These are phyloP conservation scores for Alternaria conjuncta DNA, from an alignment of 2,329 filamentous ascomycete species.

Conservation along the genomic window DNA sequence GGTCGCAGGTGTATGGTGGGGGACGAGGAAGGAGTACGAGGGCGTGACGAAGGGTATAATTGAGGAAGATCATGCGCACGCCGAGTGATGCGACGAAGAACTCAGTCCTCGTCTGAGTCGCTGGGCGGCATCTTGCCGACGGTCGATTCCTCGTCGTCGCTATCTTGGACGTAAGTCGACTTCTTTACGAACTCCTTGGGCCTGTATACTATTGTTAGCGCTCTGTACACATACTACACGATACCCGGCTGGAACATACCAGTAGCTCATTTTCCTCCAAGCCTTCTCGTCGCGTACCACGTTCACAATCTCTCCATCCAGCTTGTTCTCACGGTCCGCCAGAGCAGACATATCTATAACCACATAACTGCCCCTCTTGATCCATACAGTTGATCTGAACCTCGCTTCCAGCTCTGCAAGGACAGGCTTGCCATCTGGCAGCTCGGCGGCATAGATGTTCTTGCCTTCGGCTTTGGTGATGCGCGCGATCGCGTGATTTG, in stretches of 20 bases:
- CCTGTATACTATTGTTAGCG: conserved; percentile 59
- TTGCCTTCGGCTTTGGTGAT: conserved; percentile 86
- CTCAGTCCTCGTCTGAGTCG: conserved; percentile 71
- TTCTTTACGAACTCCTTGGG: conserved; percentile 78
- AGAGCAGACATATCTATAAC: conserved; percentile 74
- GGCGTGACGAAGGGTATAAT: conserved; percentile 40
- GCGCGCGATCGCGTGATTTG: conserved; percentile 71
- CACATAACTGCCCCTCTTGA: conserved; percentile 87
- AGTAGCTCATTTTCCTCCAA: conserved; percentile 90
- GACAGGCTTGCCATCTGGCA: conserved; percentile 68
- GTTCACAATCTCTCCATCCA: conserved; percentile 89
- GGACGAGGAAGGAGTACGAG: conserved; percentile 56
- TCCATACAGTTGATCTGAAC: conserved; percentile 93
- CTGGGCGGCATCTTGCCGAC: conserved; percentile 86
- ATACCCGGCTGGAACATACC: conserved; percentile 56
- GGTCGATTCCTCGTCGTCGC: conserved; percentile 77
- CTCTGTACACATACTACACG: conserved; percentile 13
- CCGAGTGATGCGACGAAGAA: conserved; percentile 28
- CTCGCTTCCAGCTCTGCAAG: conserved; percentile 82
- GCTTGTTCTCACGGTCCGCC: conserved; percentile 74
- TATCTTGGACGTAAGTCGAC: conserved; percentile 64
- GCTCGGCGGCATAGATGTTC: conserved; percentile 81
- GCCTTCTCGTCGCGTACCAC: conserved; percentile 88
- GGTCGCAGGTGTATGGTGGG: conserved; percentile 68
- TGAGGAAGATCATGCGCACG: conserved; percentile 39